Evolutionary conservation across 441 rosid genomes (phyloP).

Genomic region (Gossypium laxum): DNA sequence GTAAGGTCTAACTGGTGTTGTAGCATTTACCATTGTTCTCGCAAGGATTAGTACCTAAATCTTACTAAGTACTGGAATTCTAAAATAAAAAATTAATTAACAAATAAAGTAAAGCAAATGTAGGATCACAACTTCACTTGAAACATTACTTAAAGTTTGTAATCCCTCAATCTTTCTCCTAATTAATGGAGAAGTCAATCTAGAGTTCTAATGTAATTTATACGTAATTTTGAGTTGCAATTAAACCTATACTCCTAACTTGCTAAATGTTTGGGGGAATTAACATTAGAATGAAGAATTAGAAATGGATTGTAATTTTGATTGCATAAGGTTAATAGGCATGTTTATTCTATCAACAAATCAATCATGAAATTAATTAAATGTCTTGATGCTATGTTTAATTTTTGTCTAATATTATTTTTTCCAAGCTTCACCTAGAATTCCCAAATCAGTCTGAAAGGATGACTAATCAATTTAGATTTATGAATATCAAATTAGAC

Average conservation of each 20-base stretch:
- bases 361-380: neutral
- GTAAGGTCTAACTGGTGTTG: neutral
- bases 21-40: neutral
- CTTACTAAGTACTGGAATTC: neutral
- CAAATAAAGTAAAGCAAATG: neutral
- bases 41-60: neutral
- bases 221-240: neutral
- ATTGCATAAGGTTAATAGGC: neutral
- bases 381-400: neutral
- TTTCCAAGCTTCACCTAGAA: neutral
- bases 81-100: no score
- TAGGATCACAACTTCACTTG: neutral
- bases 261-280: neutral
- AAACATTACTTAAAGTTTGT: neutral
- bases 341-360: neutral
- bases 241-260: neutral
- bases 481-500: neutral
- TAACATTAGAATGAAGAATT: neutral
- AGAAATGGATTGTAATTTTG: neutral
- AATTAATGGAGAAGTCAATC: neutral
- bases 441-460: neutral
- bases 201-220: neutral
- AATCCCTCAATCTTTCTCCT: neutral
- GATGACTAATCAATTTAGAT: neutral
- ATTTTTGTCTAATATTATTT: neutral